Base-by-base conservation (phyloP, 768 basidiomycete species). In the Suillus bovinus region DNA sequence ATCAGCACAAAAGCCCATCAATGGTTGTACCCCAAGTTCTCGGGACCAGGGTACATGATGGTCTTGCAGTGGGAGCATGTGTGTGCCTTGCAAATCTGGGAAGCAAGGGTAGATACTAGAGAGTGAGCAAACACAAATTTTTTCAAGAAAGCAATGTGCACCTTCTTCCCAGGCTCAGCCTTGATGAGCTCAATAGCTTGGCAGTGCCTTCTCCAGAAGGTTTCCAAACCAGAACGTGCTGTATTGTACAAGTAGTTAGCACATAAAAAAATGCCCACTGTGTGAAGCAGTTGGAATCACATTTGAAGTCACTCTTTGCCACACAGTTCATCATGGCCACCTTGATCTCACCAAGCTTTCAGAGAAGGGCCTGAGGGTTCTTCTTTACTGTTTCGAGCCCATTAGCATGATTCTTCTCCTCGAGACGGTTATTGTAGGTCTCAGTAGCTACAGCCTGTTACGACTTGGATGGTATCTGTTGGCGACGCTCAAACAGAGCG, bases 201-300 rank as follows among this genome's bases (percentile, higher is more conserved):
- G 29, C 63, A 58, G 50, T 67, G 66, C 50, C 53, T 50, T n/a
- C 65, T 52, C 66, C 64, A 68, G 47, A 67, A 68, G 0, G n/a
- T 34, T 20, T 66, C 39, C 0, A 20, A 38, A n/a, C 57, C 55
- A 2, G 22, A 39, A 14, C 17, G 38, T 34, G 62, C 62, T 67
- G 53, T 61, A 22, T 38, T 38, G 38, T 38, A 44, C n/a, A n/a
- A n/a, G 42, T 44, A 0, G 10, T 44, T 44, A 44, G 42, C 3
- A 17, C 1, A 36, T n/a, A 5, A 27, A 63, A 16, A 53, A 16
- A n/a, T 22, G 10, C 22, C 50, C n/a, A 46, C 7, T n/a, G n/a
- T n/a, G n/a, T n/a, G n/a, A 33, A 60, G 31, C 29, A 53, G n/a
- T 38, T 11, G 4, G 17, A 44, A 59, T 57, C 42, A 68, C 67